phyloP scores from a whole-genome alignment of 208 protist genomes.

The Porcisia hertigi region DNA sequence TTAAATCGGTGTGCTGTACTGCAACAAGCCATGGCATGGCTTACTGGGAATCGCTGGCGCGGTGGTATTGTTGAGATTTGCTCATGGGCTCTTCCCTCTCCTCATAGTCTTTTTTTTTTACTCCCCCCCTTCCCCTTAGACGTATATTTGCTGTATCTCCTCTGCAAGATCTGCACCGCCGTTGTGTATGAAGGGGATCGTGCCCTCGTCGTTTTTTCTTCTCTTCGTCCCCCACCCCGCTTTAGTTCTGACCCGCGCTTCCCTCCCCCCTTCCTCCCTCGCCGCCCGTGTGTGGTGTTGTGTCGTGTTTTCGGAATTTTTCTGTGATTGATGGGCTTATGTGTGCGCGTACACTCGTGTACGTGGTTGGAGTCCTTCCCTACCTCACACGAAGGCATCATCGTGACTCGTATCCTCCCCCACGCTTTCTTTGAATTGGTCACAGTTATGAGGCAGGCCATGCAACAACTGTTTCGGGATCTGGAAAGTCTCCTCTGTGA shows the following conservation, averaged over 20 bases:
- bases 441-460: no score
- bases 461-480: no score
- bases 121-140: neutral
- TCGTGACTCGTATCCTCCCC: neutral
- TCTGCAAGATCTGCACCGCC: neutral
- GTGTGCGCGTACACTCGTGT: no score
- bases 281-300: neutral
- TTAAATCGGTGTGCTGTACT: no score
- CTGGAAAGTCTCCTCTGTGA: no score
- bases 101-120: neutral
- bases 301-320: no score
- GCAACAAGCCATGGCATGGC: neutral
- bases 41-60: neutral
- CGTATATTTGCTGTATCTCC: neutral
- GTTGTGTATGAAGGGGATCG: neutral
- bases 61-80: neutral
- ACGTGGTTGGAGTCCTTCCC: neutral
- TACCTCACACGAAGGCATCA: neutral
- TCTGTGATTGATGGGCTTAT: no score
- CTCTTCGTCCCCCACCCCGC: no score
- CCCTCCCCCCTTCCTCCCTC: neutral
- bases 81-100: neutral
- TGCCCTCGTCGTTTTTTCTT: neutral
- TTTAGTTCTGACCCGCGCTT: no score
- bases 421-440: neutral